A percentile compares a stretch with the other conserved stretches of the same genome.
Evolutionary conservation across 495 filamentous ascomycete species (phyloP).

Genomic region (Lophium mytilinum): DNA sequence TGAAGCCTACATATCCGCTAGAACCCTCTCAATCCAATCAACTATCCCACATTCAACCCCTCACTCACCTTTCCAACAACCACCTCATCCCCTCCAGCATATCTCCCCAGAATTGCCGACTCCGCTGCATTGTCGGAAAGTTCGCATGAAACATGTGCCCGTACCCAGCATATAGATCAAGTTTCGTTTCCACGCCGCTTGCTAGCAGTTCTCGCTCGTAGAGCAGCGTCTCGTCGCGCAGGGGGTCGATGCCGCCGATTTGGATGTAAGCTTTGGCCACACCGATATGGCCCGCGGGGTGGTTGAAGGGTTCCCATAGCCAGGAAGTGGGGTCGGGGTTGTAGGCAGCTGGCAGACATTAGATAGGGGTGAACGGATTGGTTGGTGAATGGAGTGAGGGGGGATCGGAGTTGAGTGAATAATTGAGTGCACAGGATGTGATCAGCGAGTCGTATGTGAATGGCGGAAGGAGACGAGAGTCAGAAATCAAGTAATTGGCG

Average conservation of each 20-base stretch:
- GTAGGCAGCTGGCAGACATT: background rate
- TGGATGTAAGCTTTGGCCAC: slow-evolving; percentile 33
- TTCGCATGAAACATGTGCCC: slow-evolving; percentile 27
- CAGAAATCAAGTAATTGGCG: too few species aligned
- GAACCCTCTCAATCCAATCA: too few species aligned
- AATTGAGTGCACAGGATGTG: too few species aligned
- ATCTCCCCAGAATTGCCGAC: slow-evolving; percentile 18
- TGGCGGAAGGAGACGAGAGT: too few species aligned
- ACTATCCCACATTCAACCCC: too few species aligned
- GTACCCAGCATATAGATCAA: slow-evolving; percentile 21
- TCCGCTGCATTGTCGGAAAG: slow-evolving; percentile 17
- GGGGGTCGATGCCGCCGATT: slow-evolving; percentile 32
- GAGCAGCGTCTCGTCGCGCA: slow-evolving; percentile 32
- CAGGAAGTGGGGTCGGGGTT: slow-evolving; percentile 4
- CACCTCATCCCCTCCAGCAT: slow-evolving; percentile 20
- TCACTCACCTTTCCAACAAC: slow-evolving; percentile 3
- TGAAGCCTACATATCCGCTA: too few species aligned
- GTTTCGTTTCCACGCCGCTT: slow-evolving; percentile 16
- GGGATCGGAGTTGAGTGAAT: too few species aligned
- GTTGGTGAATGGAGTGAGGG: too few species aligned
- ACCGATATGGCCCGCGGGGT: slow-evolving; percentile 8
- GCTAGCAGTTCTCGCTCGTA: slow-evolving; percentile 23
- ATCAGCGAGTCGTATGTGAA: background rate
- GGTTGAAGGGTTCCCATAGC: slow-evolving; percentile 23
- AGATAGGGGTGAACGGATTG: too few species aligned